These are phyloP conservation scores for Kitagawia praeruptora DNA, from an alignment of 129 eudicot species.

Conservation along the genomic window DNA sequence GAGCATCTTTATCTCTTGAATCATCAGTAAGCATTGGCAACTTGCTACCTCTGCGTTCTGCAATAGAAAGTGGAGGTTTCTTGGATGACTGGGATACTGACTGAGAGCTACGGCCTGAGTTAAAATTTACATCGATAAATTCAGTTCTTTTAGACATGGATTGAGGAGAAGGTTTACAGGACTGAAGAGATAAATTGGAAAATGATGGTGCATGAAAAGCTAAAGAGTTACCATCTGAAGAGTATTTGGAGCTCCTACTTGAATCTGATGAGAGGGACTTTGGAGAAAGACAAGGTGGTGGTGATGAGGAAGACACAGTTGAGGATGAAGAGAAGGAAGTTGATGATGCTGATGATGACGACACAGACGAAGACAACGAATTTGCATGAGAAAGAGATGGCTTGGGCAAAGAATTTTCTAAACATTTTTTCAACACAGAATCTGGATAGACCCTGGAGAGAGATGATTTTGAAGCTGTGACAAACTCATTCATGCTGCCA, in stretches of 20 bases:
- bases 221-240: conserved; percentile 34
- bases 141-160: conserved; percentile 51
- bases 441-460: conserved; percentile 49
- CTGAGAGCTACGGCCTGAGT: conserved; percentile 24
- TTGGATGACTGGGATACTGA: conserved; percentile 36
- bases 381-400: conserved; percentile 20
- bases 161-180: conserved; percentile 41
- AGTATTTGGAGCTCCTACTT: conserved; percentile 46
- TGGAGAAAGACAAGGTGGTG: conserved; percentile 52
- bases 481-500: conserved; percentile 67
- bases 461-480: conserved; percentile 41
- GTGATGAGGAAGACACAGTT: conserved; percentile 38
- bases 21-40: conserved; percentile 42
- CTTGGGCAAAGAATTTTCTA: conserved; percentile 19
- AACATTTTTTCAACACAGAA: conserved; percentile 16
- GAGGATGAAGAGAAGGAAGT: conserved; percentile 27
- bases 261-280: conserved; percentile 63
- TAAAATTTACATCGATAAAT: conserved; percentile 55
- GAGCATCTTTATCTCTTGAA: conserved; percentile 17
- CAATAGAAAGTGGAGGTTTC: conserved; percentile 53
- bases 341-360: conserved; percentile 31
- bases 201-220: conserved; percentile 28
- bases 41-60: conserved; percentile 81
- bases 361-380: conserved; percentile 23
- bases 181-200: conserved; percentile 40